phyloP scores from a whole-genome alignment of 805 yeast genomes.

The Deakozyma indianensis region DNA sequence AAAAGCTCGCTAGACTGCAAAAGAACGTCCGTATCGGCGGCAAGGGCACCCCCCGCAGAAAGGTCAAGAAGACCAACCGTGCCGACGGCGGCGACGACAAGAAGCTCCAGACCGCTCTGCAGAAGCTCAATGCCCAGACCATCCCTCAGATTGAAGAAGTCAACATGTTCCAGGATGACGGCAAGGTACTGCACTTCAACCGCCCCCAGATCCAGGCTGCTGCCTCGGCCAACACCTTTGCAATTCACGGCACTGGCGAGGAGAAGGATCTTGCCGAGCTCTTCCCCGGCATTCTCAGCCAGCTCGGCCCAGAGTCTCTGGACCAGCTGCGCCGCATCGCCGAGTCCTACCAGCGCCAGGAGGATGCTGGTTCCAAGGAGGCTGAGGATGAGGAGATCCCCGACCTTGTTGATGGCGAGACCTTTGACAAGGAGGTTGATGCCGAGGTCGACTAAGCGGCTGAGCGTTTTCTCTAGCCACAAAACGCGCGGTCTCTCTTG shows the following conservation, averaged over 20 bases:
- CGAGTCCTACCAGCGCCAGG: slow-evolving; percentile 60
- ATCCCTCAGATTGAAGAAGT: slow-evolving; percentile 90
- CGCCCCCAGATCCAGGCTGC: slow-evolving; percentile 94
- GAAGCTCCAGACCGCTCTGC: slow-evolving; percentile 77
- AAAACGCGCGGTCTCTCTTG: no score
- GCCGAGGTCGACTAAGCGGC: slow-evolving; percentile 22
- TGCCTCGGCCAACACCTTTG: slow-evolving; percentile 78
- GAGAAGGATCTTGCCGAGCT: slow-evolving; percentile 85
- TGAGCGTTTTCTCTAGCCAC: not conserved
- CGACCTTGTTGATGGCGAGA: slow-evolving; percentile 77
- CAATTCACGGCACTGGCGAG: slow-evolving; percentile 89
- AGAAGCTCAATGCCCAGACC: slow-evolving; percentile 79
- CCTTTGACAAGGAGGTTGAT: slow-evolving; percentile 48
- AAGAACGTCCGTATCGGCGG: slow-evolving; percentile 75
- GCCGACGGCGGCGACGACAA: slow-evolving; percentile 71
- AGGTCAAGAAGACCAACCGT: slow-evolving; percentile 57
- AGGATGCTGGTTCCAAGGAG: slow-evolving; percentile 26
- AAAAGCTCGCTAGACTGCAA: slow-evolving; percentile 76
- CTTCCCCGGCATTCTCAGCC: slow-evolving; percentile 88
- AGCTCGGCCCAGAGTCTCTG: slow-evolving; percentile 91
- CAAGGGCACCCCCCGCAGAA: slow-evolving; percentile 65
- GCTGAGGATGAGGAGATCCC: slow-evolving; percentile 42
- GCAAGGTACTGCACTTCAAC: slow-evolving; percentile 89
- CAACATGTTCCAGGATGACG: slow-evolving; percentile 94
- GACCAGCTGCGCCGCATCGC: slow-evolving; percentile 82